Evolutionary conservation across 192 early-diverging fungal species (phyloP), one percentile per base, ranked within the genome.

Genomic region (Phycomyces nitens): DNA sequence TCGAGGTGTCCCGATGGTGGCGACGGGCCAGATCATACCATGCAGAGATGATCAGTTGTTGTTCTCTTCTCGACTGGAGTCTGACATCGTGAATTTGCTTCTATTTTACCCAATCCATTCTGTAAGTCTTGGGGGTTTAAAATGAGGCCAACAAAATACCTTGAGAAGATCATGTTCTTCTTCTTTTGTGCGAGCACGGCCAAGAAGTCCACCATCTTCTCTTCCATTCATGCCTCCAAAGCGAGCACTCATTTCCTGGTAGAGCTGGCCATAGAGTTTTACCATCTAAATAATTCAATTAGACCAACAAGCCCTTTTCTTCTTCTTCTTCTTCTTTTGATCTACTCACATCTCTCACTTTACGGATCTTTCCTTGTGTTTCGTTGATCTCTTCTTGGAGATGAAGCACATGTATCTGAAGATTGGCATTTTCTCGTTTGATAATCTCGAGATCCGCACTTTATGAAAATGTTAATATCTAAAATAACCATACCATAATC

Each of bases 31-130:
- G 66, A 60, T 87, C 80, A 58, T 88, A 82, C 87, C 86, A 97
- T 20, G 95, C 93, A 18, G 90, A 91, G 39, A 88, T 79, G 65
- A 97, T 89, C 62, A 94, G 72, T 60, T 78, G 80, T 65, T 92
- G 88, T 66, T 97, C 94, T 23, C 89, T 83, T 68, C 77, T 78
- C 60, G 80, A 83, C 68, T 88, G 89, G 20, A 80, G 73, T 63
- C 89, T 80, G 16, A 85, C 81, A 64, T 95, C 91, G 44, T 81
- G 75, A 56, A 90, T 74, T 68, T 92, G 87, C 34, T 87, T 78
- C 78, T 88, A 41, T 47, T 26, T 15, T 12, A 15, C n/a, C 15
- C 23, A 12, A 53, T 10, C 16, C 23, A 20, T 1, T 0, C 4
- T 1, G 11, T 11, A n/a, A 22, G 14, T 11, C 10, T 34, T 23